Percentiles rank a stretch among this genome's conserved stretches.
Evolutionary conservation across 257 asterid species (phyloP).

Genomic region (Paulownia fortunei): DNA sequence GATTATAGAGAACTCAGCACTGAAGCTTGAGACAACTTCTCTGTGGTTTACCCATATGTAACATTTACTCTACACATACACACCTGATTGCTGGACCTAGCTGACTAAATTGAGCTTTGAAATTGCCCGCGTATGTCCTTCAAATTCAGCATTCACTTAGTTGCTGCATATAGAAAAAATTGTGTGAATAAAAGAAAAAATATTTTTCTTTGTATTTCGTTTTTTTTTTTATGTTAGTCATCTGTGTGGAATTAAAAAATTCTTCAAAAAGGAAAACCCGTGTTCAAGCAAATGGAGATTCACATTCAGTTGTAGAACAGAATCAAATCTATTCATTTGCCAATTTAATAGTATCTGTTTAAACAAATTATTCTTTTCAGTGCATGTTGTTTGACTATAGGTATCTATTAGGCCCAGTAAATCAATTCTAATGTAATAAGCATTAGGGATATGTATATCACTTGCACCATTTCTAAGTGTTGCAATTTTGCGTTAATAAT

Average conservation of each 20-base stretch:
- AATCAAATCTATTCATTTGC: neutral
- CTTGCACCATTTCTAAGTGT: neutral
- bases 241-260: conserved; percentile 8
- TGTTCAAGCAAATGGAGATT: conserved; percentile 3
- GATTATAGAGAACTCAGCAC: neutral
- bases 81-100: neutral
- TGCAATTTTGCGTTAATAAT: neutral
- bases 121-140: conserved; percentile 1
- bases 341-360: neutral
- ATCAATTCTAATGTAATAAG: conserved; percentile 11
- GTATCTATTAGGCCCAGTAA: neutral
- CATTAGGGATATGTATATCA: neutral
- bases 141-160: conserved; percentile 2
- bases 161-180: neutral
- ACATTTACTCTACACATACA: neutral
- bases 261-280: neutral
- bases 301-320: neutral
- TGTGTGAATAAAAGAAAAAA: neutral
- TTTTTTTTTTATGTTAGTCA: neutral
- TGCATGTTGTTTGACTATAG: neutral
- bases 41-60: neutral
- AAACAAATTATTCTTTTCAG: conserved; percentile 7
- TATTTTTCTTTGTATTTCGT: neutral
- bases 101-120: conserved; percentile 11
- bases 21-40: neutral